A percentile compares a stretch with the other conserved stretches of the same genome.
Evolutionary conservation across 1,139 yeast genomes (phyloP).

Genomic region (Sugiyamaella novakii): DNA sequence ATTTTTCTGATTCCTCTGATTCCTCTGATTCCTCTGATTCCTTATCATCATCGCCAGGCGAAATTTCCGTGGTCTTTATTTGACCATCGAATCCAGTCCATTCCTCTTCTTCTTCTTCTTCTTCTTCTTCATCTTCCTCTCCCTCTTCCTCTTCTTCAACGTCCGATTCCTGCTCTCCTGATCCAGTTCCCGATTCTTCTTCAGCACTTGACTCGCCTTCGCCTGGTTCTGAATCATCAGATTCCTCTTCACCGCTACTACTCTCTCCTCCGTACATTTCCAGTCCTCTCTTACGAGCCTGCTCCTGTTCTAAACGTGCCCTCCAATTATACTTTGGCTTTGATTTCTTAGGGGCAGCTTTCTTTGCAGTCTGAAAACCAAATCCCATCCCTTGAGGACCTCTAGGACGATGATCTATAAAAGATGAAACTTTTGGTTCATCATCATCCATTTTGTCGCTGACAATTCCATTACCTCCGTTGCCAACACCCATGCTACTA

Average conservation of each 20-base stretch:
- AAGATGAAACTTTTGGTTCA: conserved; percentile 48
- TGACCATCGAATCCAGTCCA: conserved; percentile 10
- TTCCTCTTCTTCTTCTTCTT: conserved; percentile 1
- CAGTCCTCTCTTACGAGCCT: conserved; percentile 39
- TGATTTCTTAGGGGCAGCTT: conserved; percentile 48
- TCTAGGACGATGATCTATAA: conserved; percentile 72
- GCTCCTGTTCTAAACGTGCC: conserved; percentile 53
- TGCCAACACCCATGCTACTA: conserved; percentile 13
- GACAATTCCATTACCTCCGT: conserved; percentile 6
- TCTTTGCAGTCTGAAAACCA: conserved; percentile 62
- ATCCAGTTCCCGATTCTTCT: conserved; percentile 9
- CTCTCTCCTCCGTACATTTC: conserved; percentile 35
- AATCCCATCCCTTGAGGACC: conserved; percentile 60
- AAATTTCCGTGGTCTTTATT: not conserved
- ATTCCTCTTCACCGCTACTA: conserved; percentile 28
- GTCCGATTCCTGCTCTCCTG: conserved; percentile 15
- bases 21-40: conserved; percentile 20
- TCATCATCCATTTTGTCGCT: conserved; percentile 33
- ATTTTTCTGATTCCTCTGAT: conserved; percentile 29
- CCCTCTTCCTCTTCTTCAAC: conserved; percentile 11
- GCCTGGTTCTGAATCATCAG: conserved; percentile 30
- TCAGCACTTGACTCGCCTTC: conserved; percentile 20
- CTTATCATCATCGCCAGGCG: conserved; percentile 21
- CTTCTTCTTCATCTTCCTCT: conserved; percentile 4
- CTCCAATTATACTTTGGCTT: conserved; percentile 61